Base-by-base conservation (phyloP, 768 basidiomycete genomes). In the Inosperma sp. region DNA sequence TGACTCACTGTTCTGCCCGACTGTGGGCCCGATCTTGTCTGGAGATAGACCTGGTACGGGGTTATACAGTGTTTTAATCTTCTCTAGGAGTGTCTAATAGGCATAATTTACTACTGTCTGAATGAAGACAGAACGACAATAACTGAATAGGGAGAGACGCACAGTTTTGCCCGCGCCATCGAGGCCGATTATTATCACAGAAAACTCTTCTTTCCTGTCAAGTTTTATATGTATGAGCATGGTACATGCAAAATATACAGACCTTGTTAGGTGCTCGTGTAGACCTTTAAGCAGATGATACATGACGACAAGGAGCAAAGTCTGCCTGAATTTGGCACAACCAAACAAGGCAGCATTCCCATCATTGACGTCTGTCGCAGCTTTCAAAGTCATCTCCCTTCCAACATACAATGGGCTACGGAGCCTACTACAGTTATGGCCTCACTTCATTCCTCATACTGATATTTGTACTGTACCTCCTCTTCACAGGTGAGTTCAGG, bases 141-240 rank as follows among this genome's bases (percentile, higher is more conserved):
- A 17, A 27, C 23, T 9, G 34, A 52, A 45, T 54, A 48, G 55
- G 49, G 44, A n/a, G 21, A 26, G 25, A 49, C 68, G 56, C 58
- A 89, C 88, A 49, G 92, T 93, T 72, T 96, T 96, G 41, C 93
- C 93, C 25, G 92, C 92, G 13, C 88, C 89, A 65, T 92, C 92
- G 14, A 93, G 78, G 9, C 94, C 95, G 48, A 98, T 83, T 64
- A 97, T 96, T 46, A 97, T 89, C 22, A 97, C 84, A 8, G 89
- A 93, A 65, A 94, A 97, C 59, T 95, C 91, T 53, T 90, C 84
- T 63, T 87, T 89, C 64, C 88, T 88, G 60, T 13, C 16, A 40
- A 21, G 12, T 54, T 22, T 48, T 39, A 35, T 53, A 31, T 25
- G 6, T 19, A 29, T 36, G 16, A 27, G 12, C 10, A 21, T 29